phyloP scores from a whole-genome alignment of 139 green algal genomes.

The Chlorella sp. region DNA sequence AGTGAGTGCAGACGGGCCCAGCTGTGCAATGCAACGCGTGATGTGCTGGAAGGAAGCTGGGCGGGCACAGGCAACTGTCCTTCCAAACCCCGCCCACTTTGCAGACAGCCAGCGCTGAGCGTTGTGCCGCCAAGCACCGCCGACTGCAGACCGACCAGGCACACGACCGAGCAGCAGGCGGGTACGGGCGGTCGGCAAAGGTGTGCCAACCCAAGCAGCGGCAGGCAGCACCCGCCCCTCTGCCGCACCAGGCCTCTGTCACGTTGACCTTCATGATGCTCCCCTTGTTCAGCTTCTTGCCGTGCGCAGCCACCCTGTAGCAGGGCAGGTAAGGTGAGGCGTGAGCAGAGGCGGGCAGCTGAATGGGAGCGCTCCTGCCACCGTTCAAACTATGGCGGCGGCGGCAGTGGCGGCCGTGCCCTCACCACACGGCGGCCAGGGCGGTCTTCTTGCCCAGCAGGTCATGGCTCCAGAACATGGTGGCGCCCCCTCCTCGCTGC shows the following conservation, averaged over 20 bases:
- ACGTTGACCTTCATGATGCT: slow-evolving; percentile 74
- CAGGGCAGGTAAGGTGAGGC: not conserved
- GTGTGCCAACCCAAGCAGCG: not conserved
- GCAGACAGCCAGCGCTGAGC: no score
- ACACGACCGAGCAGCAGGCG: no score
- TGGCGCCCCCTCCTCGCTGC: not conserved
- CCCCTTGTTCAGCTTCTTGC: slow-evolving; percentile 69
- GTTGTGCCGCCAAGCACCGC: no score
- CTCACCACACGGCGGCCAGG: slow-evolving; percentile 76
- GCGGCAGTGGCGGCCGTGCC: not conserved
- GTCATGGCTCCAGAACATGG: slow-evolving; percentile 81
- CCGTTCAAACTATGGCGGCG: not conserved
- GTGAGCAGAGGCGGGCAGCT: not conserved
- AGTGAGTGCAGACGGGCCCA: not conserved
- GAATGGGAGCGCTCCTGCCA: not conserved
- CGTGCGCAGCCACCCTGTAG: slow-evolving; percentile 76
- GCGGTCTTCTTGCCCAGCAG: slow-evolving; percentile 68
- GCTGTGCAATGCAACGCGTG: no score
- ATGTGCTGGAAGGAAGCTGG: not conserved
- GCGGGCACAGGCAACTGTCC: not conserved
- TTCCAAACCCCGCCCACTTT: no score
- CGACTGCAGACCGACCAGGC: no score
- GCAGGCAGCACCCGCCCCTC: not conserved
- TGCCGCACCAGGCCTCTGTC: slow-evolving; percentile 61
- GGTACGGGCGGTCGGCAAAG: not conserved